These are phyloP conservation scores for Tolypocladium nubicola DNA, from an alignment of 2,329 filamentous ascomycete genomes.

Conservation along the genomic window DNA sequence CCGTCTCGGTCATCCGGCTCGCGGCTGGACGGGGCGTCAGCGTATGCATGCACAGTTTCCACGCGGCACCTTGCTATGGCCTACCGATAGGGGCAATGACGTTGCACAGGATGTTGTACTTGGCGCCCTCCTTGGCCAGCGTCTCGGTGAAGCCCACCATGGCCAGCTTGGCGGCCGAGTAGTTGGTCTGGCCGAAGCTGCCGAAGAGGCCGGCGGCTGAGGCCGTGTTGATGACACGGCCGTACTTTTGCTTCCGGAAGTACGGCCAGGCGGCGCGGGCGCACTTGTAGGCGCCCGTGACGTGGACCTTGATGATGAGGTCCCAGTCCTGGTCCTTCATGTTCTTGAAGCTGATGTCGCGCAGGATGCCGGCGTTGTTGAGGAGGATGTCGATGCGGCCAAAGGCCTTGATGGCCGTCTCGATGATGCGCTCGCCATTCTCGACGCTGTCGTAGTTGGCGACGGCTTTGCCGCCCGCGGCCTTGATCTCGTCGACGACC, in stretches of 20 bases:
- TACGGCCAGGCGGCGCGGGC: slow-evolving; percentile 90
- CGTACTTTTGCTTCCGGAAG: slow-evolving; percentile 98
- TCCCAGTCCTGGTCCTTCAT: slow-evolving; percentile 98
- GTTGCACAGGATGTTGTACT: slow-evolving; percentile 96
- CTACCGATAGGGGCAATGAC: slow-evolving; percentile 77
- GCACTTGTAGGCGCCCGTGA: slow-evolving; percentile 92
- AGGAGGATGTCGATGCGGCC: slow-evolving; percentile 89
- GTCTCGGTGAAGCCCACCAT: slow-evolving; percentile 98
- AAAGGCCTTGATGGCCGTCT: slow-evolving; percentile 69
- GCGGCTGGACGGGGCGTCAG: slow-evolving; percentile 45
- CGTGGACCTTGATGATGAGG: slow-evolving; percentile 83
- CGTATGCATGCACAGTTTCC: background rate
- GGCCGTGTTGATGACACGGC: slow-evolving; percentile 89
- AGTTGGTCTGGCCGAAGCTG: slow-evolving; percentile 92
- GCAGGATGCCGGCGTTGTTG: slow-evolving; percentile 95
- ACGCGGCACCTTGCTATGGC: slow-evolving; percentile 3
- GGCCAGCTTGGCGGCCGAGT: slow-evolving; percentile 91
- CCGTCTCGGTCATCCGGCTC: slow-evolving; percentile 87
- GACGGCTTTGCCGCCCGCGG: slow-evolving; percentile 86
- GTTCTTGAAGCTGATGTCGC: slow-evolving; percentile 96
- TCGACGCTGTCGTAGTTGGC: slow-evolving; percentile 96
- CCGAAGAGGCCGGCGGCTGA: slow-evolving; percentile 95
- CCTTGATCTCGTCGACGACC: slow-evolving; percentile 74
- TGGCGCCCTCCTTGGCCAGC: slow-evolving; percentile 89
- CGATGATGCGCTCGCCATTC: slow-evolving; percentile 88